A percentile compares a stretch with the other conserved stretches of the same genome.
These are phyloP conservation scores for Candida dajiaensis DNA, from an alignment of 805 yeast species.

Conservation along the genomic window DNA sequence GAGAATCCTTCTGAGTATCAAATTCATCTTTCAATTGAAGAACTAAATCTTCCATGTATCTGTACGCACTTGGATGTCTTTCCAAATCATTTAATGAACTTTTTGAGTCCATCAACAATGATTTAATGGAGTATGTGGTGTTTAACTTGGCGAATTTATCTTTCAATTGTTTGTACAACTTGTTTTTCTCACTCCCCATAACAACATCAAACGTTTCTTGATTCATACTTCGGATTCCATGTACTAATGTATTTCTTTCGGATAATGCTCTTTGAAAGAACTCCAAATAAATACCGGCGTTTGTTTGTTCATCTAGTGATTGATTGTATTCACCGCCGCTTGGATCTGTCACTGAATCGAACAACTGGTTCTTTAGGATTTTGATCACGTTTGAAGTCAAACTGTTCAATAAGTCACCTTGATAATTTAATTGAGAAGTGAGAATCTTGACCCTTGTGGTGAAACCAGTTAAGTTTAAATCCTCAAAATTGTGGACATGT, in stretches of 20 bases:
- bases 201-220: neutral
- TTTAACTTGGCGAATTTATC: constrained; percentile 5
- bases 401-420: constrained; percentile 42
- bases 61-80: constrained; percentile 3
- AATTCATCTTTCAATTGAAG: constrained; percentile 23
- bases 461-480: constrained; percentile 11
- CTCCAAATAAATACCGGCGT: constrained; percentile 52
- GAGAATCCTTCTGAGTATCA: constrained; percentile 27
- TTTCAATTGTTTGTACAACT: constrained; percentile 13
- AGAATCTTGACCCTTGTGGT: constrained; percentile 11
- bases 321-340: constrained; percentile 61
- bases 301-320: constrained; percentile 71
- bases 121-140: constrained; percentile 6
- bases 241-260: constrained; percentile 36
- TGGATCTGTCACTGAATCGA: constrained; percentile 38
- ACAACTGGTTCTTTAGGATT: constrained; percentile 44
- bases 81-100: neutral
- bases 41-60: constrained; percentile 6
- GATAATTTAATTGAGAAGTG: constrained; percentile 39
- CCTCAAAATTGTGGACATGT: neutral
- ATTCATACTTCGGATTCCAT: neutral
- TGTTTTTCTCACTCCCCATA: neutral
- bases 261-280: constrained; percentile 41
- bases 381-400: constrained; percentile 42
- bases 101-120: constrained; percentile 13